Evolutionary conservation across 306 rosid species (phyloP), one percentile per base, ranked within the genome.

Genomic region (Prunus fruticosa): DNA sequence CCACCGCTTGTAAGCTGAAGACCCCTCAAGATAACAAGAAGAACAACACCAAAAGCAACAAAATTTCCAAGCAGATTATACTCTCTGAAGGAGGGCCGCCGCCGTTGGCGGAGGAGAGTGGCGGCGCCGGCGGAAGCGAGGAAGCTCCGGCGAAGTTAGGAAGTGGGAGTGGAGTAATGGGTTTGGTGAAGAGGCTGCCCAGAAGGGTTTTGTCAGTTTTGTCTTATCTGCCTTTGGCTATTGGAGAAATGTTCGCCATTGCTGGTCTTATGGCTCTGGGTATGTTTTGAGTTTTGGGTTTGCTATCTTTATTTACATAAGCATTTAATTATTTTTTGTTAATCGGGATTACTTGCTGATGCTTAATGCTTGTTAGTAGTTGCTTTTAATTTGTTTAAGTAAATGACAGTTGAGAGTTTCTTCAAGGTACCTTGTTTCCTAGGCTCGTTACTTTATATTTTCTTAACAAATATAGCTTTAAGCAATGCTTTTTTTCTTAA

Each of bases 141-240:
- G 70, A 85, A 61, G 83, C 46, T 72, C 84, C 66, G 30, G 81
- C 20, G 3, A 87, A 70, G 67, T 15, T 86, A 11, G 76, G 82
- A 79, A 81, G 75, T 61, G 84, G 79, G 45, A 82, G 62, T 64
- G 81, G 89, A 3, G 46, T 67, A 70, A 63, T 46, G 86, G 74
- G 83, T 76, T n/a, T 80, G 69, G 76, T 76, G 10, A 95, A 80
- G 78, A 82, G 73, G 77, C 47, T 92, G 23, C 88, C 90, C 5
- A 90, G 84, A 68, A 90, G 74, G 85, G 47, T 85, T 16, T 81
- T 95, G 81, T 78, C 80, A 65, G 69, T 82, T 95, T 81, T 95
- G 83, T 86, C 99, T 82, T 88, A 89, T 87, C 88, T 95, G 79
- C 93, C 97, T 49, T 83, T 95, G 87, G 99, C 98, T 84, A 88